phyloP scores from a whole-genome alignment of 2,329 filamentous ascomycete species.

The Verticillium tricorpus region DNA sequence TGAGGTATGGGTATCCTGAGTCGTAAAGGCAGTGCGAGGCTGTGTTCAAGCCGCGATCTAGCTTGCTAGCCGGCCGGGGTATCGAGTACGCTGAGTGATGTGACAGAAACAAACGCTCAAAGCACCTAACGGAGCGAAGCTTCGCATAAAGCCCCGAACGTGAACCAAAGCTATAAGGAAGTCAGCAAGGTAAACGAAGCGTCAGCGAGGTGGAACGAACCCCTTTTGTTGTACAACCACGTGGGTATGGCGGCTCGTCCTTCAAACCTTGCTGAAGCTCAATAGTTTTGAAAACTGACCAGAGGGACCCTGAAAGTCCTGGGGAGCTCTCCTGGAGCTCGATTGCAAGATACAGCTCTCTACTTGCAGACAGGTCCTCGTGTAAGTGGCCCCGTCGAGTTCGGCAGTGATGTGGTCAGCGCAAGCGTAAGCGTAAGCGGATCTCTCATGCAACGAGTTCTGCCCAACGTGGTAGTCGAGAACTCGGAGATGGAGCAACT shows the following conservation, averaged over 20 bases:
- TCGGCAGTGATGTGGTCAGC: not conserved
- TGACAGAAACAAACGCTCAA: not conserved
- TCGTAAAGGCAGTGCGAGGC: not conserved
- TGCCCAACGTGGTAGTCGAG: not conserved
- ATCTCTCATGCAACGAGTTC: not conserved
- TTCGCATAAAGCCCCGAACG: not conserved
- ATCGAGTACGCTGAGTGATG: not conserved
- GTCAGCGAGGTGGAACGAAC: not conserved
- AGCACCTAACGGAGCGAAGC: not conserved
- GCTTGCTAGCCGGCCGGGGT: not conserved
- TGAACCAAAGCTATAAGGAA: not conserved
- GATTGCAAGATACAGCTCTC: not conserved
- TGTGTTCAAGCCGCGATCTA: not conserved
- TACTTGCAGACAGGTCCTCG: not conserved
- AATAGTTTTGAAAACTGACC: too few relatives aligned
- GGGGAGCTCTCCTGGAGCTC: not conserved
- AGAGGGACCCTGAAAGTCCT: not conserved
- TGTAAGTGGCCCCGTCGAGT: not conserved
- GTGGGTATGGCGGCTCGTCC: not conserved
- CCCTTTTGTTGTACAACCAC: not conserved
- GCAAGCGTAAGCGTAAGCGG: not conserved
- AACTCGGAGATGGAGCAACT: slow-evolving; percentile 1
- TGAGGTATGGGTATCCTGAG: not conserved
- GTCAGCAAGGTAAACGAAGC: not conserved
- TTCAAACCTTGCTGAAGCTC: not conserved